phyloP scores from a whole-genome alignment of 1,284 basidiomycete species.

The Ganoderma sp. region DNA sequence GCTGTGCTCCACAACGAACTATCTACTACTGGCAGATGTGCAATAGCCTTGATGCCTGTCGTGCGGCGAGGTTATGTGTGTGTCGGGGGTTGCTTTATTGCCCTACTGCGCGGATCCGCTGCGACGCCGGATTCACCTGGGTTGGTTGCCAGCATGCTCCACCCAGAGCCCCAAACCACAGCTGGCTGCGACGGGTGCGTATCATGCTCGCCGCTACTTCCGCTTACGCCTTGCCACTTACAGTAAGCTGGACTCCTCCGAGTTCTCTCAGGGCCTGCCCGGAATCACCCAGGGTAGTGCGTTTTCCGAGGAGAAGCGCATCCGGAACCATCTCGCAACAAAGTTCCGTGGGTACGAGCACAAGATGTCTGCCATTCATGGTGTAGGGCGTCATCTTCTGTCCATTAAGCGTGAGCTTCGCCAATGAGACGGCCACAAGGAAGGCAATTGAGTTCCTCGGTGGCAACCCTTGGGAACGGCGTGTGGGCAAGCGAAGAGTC shows the following conservation, averaged over 20 bases:
- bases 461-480: slow-evolving; percentile 2
- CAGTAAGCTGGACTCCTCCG: not conserved
- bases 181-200: not conserved
- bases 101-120: not conserved
- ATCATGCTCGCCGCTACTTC: not conserved
- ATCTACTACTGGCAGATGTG: not conserved
- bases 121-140: not conserved
- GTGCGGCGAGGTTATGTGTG: not conserved
- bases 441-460: slow-evolving; percentile 5
- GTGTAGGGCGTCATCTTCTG: not conserved
- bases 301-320: slow-evolving; percentile 1
- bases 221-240: not conserved
- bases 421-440: not conserved
- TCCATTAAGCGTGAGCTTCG: not conserved
- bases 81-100: not conserved
- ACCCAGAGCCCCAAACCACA: not conserved
- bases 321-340: not conserved
- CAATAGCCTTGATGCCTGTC: not conserved
- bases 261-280: not conserved
- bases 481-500: not conserved
- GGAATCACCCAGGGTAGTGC: not conserved
- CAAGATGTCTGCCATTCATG: not conserved
- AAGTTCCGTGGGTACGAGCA: not conserved
- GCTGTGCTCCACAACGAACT: not conserved
- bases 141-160: not conserved